These are phyloP conservation scores for Paraphaeosphaeria sporulosa DNA, from an alignment of 2,329 filamentous ascomycete genomes.

Conservation along the genomic window DNA sequence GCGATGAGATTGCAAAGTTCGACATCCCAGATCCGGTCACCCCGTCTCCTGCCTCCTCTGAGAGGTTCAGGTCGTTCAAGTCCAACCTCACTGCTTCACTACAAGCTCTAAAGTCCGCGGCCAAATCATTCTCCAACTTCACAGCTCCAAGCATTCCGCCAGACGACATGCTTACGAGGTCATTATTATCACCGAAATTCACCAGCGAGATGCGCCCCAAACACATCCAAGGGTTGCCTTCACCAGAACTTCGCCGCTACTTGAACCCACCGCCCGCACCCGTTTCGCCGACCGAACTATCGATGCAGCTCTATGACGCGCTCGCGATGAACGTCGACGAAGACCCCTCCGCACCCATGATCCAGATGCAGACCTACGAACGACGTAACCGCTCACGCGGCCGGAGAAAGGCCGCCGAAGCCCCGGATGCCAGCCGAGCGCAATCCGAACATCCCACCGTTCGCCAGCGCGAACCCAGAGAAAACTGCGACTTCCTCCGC, in stretches of 20 bases:
- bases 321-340: slow-evolving; percentile 44
- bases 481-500: slow-evolving; percentile 70
- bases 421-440: slow-evolving; percentile 54
- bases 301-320: slow-evolving; percentile 50
- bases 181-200: slow-evolving; percentile 65
- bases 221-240: slow-evolving; percentile 61
- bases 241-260: slow-evolving; percentile 66
- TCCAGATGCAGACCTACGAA: slow-evolving; percentile 70
- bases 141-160: slow-evolving; percentile 60
- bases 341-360: slow-evolving; percentile 59
- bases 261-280: slow-evolving; percentile 62
- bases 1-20: slow-evolving; percentile 42
- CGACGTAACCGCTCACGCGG: slow-evolving; percentile 44
- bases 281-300: slow-evolving; percentile 47
- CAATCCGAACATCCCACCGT: slow-evolving; percentile 53
- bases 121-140: slow-evolving; percentile 68
- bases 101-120: slow-evolving; percentile 67
- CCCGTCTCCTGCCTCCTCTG: slow-evolving; percentile 32
- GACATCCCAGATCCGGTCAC: slow-evolving; percentile 34
- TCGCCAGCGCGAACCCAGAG: slow-evolving; percentile 67
- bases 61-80: slow-evolving; percentile 61
- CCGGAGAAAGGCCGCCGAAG: slow-evolving; percentile 40
- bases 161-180: slow-evolving; percentile 67
- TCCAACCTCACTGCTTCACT: slow-evolving; percentile 70
- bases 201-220: slow-evolving; percentile 68